Conservation (phyloP, 1,284 basidiomycete genomes). For the Cutaneotrichosporon daszewskae region DNA sequence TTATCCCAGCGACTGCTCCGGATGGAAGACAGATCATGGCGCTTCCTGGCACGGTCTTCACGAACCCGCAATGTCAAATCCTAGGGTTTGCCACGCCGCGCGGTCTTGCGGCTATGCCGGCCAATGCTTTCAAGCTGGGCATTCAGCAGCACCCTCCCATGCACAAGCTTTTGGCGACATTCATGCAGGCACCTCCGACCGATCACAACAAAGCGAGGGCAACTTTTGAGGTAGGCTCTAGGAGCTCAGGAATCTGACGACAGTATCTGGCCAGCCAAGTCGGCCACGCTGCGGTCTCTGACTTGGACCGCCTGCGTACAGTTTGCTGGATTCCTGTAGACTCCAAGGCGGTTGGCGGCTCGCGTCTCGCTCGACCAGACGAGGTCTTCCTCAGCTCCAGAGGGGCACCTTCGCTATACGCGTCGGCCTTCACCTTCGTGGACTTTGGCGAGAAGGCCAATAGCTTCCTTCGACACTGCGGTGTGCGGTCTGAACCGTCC, state of each 20-base stretch:
- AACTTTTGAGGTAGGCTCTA: constrained; percentile 59
- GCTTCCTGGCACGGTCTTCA: constrained; percentile 69
- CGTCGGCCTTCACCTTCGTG: constrained; percentile 66
- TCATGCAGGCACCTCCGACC: constrained; percentile 61
- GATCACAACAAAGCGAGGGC: constrained; percentile 56
- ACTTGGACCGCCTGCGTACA: constrained; percentile 37
- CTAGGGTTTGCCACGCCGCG: constrained; percentile 62
- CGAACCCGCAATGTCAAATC: constrained; percentile 61
- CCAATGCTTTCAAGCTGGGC: constrained; percentile 69
- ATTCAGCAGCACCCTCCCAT: constrained; percentile 69
- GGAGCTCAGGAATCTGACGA: background rate
- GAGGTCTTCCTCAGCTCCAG: constrained; percentile 43
- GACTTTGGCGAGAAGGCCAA: constrained; percentile 82
- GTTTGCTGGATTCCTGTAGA: constrained; percentile 48
- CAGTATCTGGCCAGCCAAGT: constrained; percentile 64
- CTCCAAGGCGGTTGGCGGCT: constrained; percentile 1
- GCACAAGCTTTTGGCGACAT: constrained; percentile 57
- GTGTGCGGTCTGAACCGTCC: constrained; percentile 81
- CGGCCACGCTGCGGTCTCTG: constrained; percentile 46
- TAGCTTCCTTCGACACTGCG: constrained; percentile 76
- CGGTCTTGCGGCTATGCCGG: constrained; percentile 57
- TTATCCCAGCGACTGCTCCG: constrained; percentile 67
- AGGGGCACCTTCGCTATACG: constrained; percentile 27
- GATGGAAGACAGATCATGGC: constrained; percentile 55
- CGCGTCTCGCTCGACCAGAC: constrained; percentile 25